These are phyloP conservation scores for Tolypocladium endophyticum DNA, from an alignment of 2,329 filamentous ascomycete species.

Conservation along the genomic window DNA sequence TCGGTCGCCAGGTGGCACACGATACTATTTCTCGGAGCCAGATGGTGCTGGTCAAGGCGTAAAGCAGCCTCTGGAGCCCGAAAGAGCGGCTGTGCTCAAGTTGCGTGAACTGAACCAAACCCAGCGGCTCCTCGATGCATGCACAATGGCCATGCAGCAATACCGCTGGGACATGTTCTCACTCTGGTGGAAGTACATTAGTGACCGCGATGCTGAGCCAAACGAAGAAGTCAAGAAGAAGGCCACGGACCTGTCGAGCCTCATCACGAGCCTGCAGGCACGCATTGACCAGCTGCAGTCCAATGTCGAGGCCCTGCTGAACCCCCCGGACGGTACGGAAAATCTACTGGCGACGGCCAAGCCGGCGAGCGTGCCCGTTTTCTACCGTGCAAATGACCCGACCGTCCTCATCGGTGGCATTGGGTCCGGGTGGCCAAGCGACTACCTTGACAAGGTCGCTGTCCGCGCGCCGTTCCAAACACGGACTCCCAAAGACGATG, in stretches of 20 bases:
- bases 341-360: constrained; percentile 9
- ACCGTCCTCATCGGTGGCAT: constrained; percentile 26
- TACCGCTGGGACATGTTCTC: constrained; percentile 29
- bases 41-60: neutral
- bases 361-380: constrained; percentile 12
- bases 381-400: constrained; percentile 21
- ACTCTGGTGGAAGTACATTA: constrained; percentile 28
- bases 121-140: constrained; percentile 12
- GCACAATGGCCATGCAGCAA: constrained; percentile 8
- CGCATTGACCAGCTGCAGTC: neutral
- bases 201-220: constrained; percentile 3
- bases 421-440: constrained; percentile 24
- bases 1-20: constrained; percentile 13
- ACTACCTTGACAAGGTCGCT: constrained; percentile 17
- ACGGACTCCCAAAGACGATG: neutral
- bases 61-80: too few species aligned
- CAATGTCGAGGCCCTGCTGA: neutral
- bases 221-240: neutral
- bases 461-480: constrained; percentile 3
- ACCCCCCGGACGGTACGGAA: neutral
- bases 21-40: constrained; percentile 9
- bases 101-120: constrained; percentile 11
- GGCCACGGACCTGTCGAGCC: too few species aligned
- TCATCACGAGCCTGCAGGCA: too few species aligned
- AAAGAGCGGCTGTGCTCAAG: too few species aligned